Evolutionary conservation across 2,329 filamentous ascomycete genomes (phyloP).

Genomic region (Juglanconis juglandina): DNA sequence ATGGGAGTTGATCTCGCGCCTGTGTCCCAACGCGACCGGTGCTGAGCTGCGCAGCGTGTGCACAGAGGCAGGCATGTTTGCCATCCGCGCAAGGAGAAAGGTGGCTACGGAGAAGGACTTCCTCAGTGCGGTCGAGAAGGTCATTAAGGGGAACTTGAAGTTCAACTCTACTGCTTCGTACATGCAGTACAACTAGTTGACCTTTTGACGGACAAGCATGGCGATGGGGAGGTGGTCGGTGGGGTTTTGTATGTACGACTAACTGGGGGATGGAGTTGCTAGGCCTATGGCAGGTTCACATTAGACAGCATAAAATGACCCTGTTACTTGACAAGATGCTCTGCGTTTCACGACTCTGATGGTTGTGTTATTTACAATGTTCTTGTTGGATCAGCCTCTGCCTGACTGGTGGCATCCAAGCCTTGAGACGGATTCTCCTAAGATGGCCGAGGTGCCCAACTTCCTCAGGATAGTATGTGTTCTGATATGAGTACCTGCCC

Average conservation of each 20-base stretch:
- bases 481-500: no score
- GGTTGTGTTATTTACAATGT: no score
- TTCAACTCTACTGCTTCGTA: constrained; percentile 98
- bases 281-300: constrained; percentile 7
- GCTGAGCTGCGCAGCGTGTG: constrained; percentile 94
- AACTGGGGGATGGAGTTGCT: constrained; percentile 16
- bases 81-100: constrained; percentile 91
- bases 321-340: background rate
- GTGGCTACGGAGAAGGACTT: constrained; percentile 99
- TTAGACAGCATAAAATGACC: constrained; percentile 17
- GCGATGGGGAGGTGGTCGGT: background rate
- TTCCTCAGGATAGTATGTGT: no score
- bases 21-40: constrained; percentile 96
- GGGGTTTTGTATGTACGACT: constrained; percentile 22
- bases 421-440: no score
- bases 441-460: no score
- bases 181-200: constrained; percentile 91
- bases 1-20: constrained; percentile 95
- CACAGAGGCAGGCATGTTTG: constrained; percentile 98
- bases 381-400: no score
- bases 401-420: no score
- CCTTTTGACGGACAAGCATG: background rate
- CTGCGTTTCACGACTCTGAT: background rate
- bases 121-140: constrained; percentile 95
- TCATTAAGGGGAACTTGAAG: constrained; percentile 98